A percentile compares a stretch with the other conserved stretches of the same genome.
Evolutionary conservation across 495 filamentous ascomycete genomes (phyloP).

Genomic region (Tuber magnatum): DNA sequence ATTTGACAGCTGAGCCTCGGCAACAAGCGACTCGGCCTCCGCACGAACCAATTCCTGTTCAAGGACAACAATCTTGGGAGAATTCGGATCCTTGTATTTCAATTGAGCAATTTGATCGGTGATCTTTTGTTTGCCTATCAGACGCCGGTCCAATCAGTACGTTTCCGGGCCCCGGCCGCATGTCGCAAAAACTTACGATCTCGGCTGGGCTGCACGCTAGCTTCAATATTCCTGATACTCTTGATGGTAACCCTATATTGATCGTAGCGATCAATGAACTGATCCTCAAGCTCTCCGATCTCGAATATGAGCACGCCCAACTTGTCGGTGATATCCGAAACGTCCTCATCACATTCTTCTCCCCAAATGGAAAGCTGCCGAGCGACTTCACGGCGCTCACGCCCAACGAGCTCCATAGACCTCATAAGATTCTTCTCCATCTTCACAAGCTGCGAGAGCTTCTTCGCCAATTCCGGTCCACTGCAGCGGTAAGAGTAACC

Average conservation of each 20-base stretch:
- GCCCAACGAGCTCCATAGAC: constrained; percentile 87
- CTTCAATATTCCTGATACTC: constrained; percentile 97
- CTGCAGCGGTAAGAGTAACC: constrained; percentile 16
- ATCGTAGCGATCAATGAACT: constrained; percentile 96
- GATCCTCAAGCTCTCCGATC: constrained; percentile 95
- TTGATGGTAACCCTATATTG: constrained; percentile 99
- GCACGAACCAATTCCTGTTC: constrained; percentile 98
- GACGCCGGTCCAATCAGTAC: neutral
- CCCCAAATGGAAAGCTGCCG: constrained; percentile 99
- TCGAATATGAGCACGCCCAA: constrained; percentile 96
- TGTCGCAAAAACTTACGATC: constrained; percentile 60
- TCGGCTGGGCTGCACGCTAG: constrained; percentile 93
- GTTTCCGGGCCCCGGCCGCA: neutral
- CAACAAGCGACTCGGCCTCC: constrained; percentile 94
- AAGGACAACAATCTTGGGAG: constrained; percentile 90
- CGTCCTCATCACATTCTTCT: constrained; percentile 91
- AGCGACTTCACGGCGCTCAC: constrained; percentile 96
- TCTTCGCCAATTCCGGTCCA: constrained; percentile 92
- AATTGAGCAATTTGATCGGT: constrained; percentile 97
- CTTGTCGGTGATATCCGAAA: constrained; percentile 98
- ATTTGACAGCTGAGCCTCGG: constrained; percentile 95
- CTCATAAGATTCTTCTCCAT: constrained; percentile 99
- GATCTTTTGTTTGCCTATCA: constrained; percentile 91
- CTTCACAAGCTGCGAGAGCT: constrained; percentile 94
- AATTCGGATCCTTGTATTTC: constrained; percentile 99